Evolutionary conservation across 2,329 filamentous ascomycete species (phyloP).

Genomic region (Fonsecaea nubica): DNA sequence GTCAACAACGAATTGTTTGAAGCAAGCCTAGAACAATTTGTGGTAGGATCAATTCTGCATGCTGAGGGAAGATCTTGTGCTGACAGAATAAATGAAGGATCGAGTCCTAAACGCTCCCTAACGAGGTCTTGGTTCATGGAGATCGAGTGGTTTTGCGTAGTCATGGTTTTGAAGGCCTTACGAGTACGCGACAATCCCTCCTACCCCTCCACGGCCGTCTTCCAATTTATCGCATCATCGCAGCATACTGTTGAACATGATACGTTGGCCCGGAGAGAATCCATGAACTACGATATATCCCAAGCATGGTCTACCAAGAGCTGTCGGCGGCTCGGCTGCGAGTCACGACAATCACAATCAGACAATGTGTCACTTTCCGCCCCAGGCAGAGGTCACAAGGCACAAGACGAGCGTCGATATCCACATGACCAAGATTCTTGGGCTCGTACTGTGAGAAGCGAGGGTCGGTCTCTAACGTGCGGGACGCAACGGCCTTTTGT

Average conservation of each 20-base stretch:
- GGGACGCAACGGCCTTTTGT: neutral
- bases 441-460: neutral
- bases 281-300: neutral
- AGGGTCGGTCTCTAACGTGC: constrained; percentile 2
- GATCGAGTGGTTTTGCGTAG: neutral
- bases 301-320: neutral
- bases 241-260: neutral
- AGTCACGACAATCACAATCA: constrained; percentile 14
- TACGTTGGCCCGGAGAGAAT: constrained; percentile 6
- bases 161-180: neutral
- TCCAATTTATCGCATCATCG: neutral
- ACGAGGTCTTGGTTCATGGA: neutral
- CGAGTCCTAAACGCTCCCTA: constrained; percentile 40
- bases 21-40: constrained; percentile 60
- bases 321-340: constrained; percentile 6
- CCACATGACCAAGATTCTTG: constrained; percentile 1
- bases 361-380: constrained; percentile 19
- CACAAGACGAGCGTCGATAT: neutral
- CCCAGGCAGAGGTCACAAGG: constrained; percentile 13
- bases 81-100: constrained; percentile 34
- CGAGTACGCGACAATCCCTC: neutral
- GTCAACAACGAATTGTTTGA: constrained; percentile 72
- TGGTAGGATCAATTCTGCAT: constrained; percentile 47
- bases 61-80: constrained; percentile 3
- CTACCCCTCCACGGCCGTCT: neutral